A percentile compares a stretch with the other conserved stretches of the same genome.
Evolutionary conservation across 2,329 filamentous ascomycete genomes (phyloP).

Genomic region (Microsporum ferrugineum): DNA sequence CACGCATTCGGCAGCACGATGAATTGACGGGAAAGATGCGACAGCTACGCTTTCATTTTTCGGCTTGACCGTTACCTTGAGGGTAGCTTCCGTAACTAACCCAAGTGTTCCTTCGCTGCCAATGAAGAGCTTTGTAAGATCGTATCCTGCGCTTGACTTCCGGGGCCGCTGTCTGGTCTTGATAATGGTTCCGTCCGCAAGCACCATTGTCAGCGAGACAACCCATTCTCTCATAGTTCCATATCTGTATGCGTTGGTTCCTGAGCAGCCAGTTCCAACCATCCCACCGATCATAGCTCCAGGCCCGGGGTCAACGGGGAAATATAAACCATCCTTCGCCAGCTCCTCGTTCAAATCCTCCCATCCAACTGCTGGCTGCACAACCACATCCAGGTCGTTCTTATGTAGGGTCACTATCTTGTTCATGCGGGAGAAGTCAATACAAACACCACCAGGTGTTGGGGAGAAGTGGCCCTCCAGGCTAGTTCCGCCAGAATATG

Average conservation of each 20-base stretch:
- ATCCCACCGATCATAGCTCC: constrained; percentile 81
- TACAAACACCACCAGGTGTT: constrained; percentile 69
- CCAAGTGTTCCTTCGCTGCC: constrained; percentile 86
- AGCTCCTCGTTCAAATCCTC: constrained; percentile 72
- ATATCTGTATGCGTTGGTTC: constrained; percentile 84
- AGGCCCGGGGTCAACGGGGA: constrained; percentile 82
- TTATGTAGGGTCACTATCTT: constrained; percentile 66
- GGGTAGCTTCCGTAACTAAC: constrained; percentile 77
- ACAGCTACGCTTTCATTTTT: constrained; percentile 72
- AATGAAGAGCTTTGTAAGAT: constrained; percentile 79
- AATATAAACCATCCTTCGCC: constrained; percentile 64
- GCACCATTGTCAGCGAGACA: constrained; percentile 69
- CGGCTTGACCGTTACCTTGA: constrained; percentile 75
- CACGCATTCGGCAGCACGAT: constrained; percentile 67
- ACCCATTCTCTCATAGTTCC: constrained; percentile 96
- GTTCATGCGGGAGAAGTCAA: constrained; percentile 81
- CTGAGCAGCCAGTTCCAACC: constrained; percentile 44
- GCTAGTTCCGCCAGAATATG: constrained; percentile 78
- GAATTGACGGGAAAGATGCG: constrained; percentile 52
- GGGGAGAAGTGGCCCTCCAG: constrained; percentile 81
- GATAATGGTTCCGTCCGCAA: constrained; percentile 81
- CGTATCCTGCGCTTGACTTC: constrained; percentile 85
- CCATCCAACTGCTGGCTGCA: constrained; percentile 77
- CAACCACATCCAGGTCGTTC: constrained; percentile 63
- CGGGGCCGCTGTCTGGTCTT: constrained; percentile 79